These are phyloP conservation scores for Dothiorella sarmentorum DNA, from an alignment of 2,329 filamentous ascomycete species.

Conservation along the genomic window DNA sequence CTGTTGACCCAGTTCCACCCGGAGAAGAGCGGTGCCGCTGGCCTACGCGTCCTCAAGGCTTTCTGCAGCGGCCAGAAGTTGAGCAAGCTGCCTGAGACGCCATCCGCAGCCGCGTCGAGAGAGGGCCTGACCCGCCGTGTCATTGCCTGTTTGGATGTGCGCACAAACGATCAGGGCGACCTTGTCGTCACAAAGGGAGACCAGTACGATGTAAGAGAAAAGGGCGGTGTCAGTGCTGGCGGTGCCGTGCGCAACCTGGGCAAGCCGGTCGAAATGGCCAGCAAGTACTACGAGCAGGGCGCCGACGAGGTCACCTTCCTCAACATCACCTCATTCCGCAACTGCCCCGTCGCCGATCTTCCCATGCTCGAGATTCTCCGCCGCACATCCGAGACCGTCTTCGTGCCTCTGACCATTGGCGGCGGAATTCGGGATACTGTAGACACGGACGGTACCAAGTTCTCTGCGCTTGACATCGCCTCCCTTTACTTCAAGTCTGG, in stretches of 20 bases:
- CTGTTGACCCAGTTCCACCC: constrained; percentile 96
- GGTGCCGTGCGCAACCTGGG: constrained; percentile 82
- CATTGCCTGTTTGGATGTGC: constrained; percentile 94
- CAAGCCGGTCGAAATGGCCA: constrained; percentile 93
- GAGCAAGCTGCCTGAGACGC: constrained; percentile 48
- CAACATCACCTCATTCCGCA: constrained; percentile 97
- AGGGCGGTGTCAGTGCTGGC: constrained; percentile 56
- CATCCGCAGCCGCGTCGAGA: constrained; percentile 29
- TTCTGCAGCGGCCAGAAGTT: constrained; percentile 74
- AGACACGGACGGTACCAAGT: constrained; percentile 79
- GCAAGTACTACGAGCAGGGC: constrained; percentile 91
- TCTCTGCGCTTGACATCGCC: constrained; percentile 89
- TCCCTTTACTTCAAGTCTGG: constrained; percentile 97
- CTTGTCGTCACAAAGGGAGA: constrained; percentile 97
- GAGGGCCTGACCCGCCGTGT: constrained; percentile 86
- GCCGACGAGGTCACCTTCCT: constrained; percentile 96
- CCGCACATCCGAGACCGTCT: constrained; percentile 82
- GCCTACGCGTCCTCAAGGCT: constrained; percentile 75
- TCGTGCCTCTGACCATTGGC: constrained; percentile 92
- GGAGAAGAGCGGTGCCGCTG: constrained; percentile 91
- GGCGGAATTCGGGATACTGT: constrained; percentile 92
- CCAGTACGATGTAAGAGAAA: constrained; percentile 97
- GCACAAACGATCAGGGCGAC: constrained; percentile 89
- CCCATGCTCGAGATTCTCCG: constrained; percentile 95
- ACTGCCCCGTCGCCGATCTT: constrained; percentile 85